phyloP scores from a whole-genome alignment of 176 grass and related monocot genomes.

The Zea luxurians region DNA sequence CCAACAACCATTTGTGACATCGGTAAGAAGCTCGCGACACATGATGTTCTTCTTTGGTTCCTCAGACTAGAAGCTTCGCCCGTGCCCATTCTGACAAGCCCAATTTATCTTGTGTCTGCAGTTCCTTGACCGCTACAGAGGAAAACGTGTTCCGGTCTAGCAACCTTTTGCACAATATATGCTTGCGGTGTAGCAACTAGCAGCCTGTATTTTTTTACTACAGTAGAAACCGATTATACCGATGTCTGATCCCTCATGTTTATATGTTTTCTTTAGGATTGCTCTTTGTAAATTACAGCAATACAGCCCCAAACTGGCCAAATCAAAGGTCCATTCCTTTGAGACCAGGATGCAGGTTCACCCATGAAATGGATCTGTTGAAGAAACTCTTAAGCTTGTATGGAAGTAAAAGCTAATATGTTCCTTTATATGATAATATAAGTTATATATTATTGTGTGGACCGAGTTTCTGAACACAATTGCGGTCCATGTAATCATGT shows the following conservation, averaged over 20 bases:
- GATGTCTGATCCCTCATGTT: neutral
- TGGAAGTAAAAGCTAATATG: neutral
- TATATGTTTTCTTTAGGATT: constrained; percentile 28
- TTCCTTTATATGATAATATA: neutral
- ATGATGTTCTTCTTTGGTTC: constrained; percentile 14
- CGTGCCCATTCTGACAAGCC: constrained; percentile 12
- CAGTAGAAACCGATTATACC: constrained; percentile 30
- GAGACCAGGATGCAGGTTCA: constrained; percentile 20
- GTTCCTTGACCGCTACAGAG: constrained; percentile 86
- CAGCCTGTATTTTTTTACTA: constrained; percentile 2
- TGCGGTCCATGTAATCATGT: neutral
- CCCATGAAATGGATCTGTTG: constrained; percentile 9
- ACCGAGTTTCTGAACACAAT: neutral
- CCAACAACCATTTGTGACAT: constrained; percentile 88
- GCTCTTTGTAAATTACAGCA: constrained; percentile 49
- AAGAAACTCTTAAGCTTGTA: constrained; percentile 11
- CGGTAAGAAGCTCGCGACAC: constrained; percentile 44
- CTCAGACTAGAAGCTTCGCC: neutral
- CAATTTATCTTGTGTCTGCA: constrained; percentile 42
- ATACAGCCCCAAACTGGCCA: constrained; percentile 6
- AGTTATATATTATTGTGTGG: neutral
- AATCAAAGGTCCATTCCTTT: neutral
- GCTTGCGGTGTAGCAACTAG: constrained; percentile 30
- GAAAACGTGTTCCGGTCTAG: constrained; percentile 86
- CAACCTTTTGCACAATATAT: neutral